phyloP scores from a whole-genome alignment of 2,329 filamentous ascomycete genomes.

The Diaporthe sp. region DNA sequence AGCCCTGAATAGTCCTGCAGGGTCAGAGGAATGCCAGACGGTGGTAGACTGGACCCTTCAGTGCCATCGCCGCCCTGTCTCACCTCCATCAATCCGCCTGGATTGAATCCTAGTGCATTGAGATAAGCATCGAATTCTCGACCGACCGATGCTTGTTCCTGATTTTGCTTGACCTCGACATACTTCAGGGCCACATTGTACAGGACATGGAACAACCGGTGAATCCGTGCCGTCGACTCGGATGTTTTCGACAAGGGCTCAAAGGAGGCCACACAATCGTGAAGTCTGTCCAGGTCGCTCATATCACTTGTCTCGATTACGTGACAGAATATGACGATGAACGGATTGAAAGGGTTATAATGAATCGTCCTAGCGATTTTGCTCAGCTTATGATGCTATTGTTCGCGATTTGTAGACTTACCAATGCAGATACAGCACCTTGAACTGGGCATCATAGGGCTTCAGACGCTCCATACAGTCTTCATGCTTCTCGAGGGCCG shows the following conservation, averaged over 20 bases:
- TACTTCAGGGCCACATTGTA: constrained; percentile 68
- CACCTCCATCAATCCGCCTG: constrained; percentile 2
- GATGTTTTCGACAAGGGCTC: constrained; percentile 7
- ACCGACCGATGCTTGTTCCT: constrained; percentile 4
- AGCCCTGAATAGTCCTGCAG: constrained; percentile 10
- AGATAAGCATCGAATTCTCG: constrained; percentile 61
- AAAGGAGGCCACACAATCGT: constrained; percentile 11
- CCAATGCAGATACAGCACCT: neutral
- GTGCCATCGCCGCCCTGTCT: neutral
- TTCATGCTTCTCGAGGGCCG: constrained; percentile 5
- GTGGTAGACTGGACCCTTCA: neutral
- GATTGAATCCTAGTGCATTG: constrained; percentile 59
- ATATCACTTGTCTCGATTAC: constrained; percentile 14
- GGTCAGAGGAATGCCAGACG: neutral
- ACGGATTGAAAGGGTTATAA: constrained; percentile 9
- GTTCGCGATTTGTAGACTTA: neutral
- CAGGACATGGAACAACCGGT: constrained; percentile 68
- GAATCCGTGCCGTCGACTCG: constrained; percentile 37
- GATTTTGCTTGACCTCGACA: constrained; percentile 52
- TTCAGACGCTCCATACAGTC: neutral
- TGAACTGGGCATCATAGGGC: neutral
- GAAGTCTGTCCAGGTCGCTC: constrained; percentile 7
- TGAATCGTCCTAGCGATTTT: neutral
- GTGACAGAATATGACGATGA: constrained; percentile 14
- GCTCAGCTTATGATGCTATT: neutral